phyloP scores from a whole-genome alignment of 768 basidiomycete species.

The Lactarius trivialis region DNA sequence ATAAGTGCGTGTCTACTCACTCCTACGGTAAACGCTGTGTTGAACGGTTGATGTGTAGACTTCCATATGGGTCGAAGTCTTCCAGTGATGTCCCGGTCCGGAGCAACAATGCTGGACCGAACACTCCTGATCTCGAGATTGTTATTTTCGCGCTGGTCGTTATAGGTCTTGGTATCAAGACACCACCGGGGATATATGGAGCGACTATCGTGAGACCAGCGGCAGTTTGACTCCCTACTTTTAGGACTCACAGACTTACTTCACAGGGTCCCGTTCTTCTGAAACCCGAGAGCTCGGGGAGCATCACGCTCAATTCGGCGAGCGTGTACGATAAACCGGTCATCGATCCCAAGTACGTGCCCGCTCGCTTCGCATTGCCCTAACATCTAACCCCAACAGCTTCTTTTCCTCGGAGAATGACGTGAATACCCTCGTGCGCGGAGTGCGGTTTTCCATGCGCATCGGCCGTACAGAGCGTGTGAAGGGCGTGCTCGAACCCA shows the following conservation, averaged over 20 bases:
- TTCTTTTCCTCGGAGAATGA: slow-evolving; percentile 21
- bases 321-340: slow-evolving; percentile 13
- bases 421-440: slow-evolving; percentile 17
- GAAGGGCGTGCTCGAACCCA: slow-evolving; percentile 17
- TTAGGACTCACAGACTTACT: background rate
- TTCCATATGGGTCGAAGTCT: slow-evolving; percentile 11
- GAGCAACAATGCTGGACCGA: slow-evolving; percentile 9
- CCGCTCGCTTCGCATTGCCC: background rate
- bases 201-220: slow-evolving; percentile 8
- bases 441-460: slow-evolving; percentile 15
- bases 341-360: slow-evolving; percentile 17
- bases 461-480: slow-evolving; percentile 8
- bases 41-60: background rate
- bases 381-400: slow-evolving; percentile 3
- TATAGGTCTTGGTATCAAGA: background rate
- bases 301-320: slow-evolving; percentile 9
- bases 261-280: slow-evolving; percentile 7
- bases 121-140: slow-evolving; percentile 20
- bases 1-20: slow-evolving; percentile 3
- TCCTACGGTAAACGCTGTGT: background rate
- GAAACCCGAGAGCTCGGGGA: slow-evolving; percentile 20
- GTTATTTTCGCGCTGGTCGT: slow-evolving; percentile 14
- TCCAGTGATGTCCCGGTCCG: slow-evolving; percentile 4
- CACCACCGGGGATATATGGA: slow-evolving; percentile 12
- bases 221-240: no score